Base-by-base conservation (phyloP, 2,329 filamentous ascomycete genomes). In the Colletotrichum chrysophilum region DNA sequence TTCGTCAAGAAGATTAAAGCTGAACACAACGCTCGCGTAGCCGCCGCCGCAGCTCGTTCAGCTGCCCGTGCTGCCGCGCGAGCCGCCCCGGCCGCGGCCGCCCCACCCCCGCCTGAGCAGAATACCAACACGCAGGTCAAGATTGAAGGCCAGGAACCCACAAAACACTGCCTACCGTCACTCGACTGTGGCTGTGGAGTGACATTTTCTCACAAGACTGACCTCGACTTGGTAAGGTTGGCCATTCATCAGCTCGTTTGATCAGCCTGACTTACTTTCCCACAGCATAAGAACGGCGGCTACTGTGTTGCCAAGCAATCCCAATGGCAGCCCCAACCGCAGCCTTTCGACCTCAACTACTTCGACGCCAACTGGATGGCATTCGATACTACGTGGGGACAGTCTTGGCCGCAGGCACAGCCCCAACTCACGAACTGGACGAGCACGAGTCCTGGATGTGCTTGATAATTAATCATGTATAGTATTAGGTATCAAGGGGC, bases 1-100 rank as follows among this genome's bases (percentile, higher is more conserved):
- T 71, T 71, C 36, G 70, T 67, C 70, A 48, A 66, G 34, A 71
- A 61, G 26, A 66, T 71, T 34, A 67, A 71, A 28, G 48, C 61
- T 13, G 61, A 67, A 26, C 70, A 71, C n/a, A 34, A 34, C 43
- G 69, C 69, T 18, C 70, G 62, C 24, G 70, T 71, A 55, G 43
- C 69, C 61, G 69, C 69, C 30, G 61, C 69, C 24, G 69, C 69
- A 16, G 69, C 69, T 18, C 69, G 69, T 24, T 71, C 48, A 14
- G 69, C 69, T 58, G 61, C 69, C 18, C 61, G 69, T 21, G 70
- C 52, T 67, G 70, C 52, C 48, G 61, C 62, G 48, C 48, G 34
- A 43, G 61, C 48, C 70, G 69, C 43, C 21, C 28, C 65, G 66
- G 36, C 21, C 16, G 4, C 36, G 5, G 13, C 61, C 36, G 6